phyloP scores from a whole-genome alignment of 768 basidiomycete genomes.

The Boletus rufocinnamomeus region DNA sequence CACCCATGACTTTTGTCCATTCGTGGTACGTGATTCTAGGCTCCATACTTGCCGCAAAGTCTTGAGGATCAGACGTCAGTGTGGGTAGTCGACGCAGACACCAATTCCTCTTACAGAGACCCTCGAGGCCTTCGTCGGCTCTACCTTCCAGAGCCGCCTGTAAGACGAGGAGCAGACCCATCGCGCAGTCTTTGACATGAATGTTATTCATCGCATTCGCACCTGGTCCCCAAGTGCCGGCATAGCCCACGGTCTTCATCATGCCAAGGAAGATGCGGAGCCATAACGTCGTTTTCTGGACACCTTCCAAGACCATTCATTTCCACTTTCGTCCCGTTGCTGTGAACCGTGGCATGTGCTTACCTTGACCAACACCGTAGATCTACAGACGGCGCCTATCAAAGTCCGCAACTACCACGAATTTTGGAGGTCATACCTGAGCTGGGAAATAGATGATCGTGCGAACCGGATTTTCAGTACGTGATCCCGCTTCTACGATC shows the following conservation, averaged over 20 bases:
- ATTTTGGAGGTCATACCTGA: constrained; percentile 21
- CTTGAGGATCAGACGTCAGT: constrained; percentile 25
- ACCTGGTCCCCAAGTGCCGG: constrained; percentile 47
- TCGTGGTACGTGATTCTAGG: constrained; percentile 33
- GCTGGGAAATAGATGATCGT: constrained; percentile 46
- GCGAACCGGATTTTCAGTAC: constrained; percentile 42
- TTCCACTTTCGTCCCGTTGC: background rate
- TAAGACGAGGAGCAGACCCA: constrained; percentile 38
- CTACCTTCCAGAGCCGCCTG: constrained; percentile 43
- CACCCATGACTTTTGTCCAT: constrained; percentile 38
- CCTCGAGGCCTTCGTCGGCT: constrained; percentile 44
- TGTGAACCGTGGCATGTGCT: background rate
- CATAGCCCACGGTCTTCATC: constrained; percentile 34
- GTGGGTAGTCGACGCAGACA: no score
- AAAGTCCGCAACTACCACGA: background rate
- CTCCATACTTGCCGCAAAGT: constrained; percentile 37
- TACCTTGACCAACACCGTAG: constrained; percentile 45
- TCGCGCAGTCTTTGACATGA: constrained; percentile 44
- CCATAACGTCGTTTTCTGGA: constrained; percentile 41
- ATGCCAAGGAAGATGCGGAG: constrained; percentile 40
- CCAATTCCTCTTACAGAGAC: constrained; percentile 37
- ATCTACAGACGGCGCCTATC: constrained; percentile 31
- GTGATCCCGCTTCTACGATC: constrained; percentile 44
- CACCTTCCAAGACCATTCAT: constrained; percentile 20
- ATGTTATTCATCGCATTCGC: constrained; percentile 40